phyloP scores from a whole-genome alignment of 2,329 filamentous ascomycete species.

The Pezicula neosporulosa region DNA sequence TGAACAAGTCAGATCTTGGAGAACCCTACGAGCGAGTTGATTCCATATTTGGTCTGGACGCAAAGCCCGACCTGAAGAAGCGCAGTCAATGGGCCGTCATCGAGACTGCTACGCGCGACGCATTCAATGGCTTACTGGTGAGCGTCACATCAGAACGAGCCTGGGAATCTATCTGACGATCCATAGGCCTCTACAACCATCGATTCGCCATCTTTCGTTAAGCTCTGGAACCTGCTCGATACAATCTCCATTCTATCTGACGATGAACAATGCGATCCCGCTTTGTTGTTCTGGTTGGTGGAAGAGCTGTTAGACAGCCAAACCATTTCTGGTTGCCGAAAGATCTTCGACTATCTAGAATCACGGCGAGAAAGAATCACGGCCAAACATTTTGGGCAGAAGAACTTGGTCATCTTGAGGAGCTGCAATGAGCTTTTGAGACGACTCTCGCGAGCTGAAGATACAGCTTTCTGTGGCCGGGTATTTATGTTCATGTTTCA shows the following conservation, averaged over 20 bases:
- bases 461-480: constrained; percentile 93
- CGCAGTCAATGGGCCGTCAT: constrained; percentile 65
- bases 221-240: constrained; percentile 92
- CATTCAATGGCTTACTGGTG: constrained; percentile 78
- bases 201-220: constrained; percentile 72
- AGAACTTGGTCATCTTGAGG: constrained; percentile 84
- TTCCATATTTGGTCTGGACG: constrained; percentile 32
- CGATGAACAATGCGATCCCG: constrained; percentile 71
- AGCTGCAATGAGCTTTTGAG: constrained; percentile 95
- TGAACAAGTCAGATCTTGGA: constrained; percentile 66
- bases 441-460: constrained; percentile 88
- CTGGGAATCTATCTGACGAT: constrained; percentile 29
- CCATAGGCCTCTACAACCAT: constrained; percentile 70
- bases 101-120: constrained; percentile 77
- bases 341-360: constrained; percentile 92
- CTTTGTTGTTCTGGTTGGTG: constrained; percentile 82
- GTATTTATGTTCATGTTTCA: constrained; percentile 99
- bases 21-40: constrained; percentile 43
- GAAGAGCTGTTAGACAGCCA: constrained; percentile 96
- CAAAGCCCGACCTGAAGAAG: constrained; percentile 29
- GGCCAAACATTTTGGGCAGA: constrained; percentile 74
- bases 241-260: constrained; percentile 87
- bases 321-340: constrained; percentile 86
- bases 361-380: constrained; percentile 87
- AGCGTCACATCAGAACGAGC: constrained; percentile 32